phyloP scores from a whole-genome alignment of 179 eudicot species.

The Drosera spatulata region DNA sequence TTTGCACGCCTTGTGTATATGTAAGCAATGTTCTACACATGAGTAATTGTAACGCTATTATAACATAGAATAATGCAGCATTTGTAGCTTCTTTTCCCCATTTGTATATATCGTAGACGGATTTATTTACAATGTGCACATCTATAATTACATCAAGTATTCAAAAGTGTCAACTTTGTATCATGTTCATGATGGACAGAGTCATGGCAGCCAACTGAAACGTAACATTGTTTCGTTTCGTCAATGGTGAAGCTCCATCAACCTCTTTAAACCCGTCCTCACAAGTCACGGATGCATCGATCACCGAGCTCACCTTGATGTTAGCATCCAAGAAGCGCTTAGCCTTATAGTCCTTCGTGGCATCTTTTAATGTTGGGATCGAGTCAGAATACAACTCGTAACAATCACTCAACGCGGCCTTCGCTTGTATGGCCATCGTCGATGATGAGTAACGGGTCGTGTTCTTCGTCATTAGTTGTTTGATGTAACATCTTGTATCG shows the following conservation, averaged over 20 bases:
- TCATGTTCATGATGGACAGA: slow-evolving; percentile 17
- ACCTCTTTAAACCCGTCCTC: slow-evolving; percentile 21
- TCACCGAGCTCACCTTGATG: slow-evolving; percentile 17
- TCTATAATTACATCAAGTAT: no score
- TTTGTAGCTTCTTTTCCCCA: no score
- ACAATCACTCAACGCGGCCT: slow-evolving; percentile 13
- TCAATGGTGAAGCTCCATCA: slow-evolving; percentile 17
- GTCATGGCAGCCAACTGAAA: slow-evolving; percentile 23
- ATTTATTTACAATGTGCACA: no score
- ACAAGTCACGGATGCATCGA: slow-evolving; percentile 21
- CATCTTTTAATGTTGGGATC: slow-evolving; percentile 15
- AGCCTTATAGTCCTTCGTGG: slow-evolving; percentile 8
- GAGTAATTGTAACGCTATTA: no score
- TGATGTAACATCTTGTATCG: slow-evolving; percentile 13
- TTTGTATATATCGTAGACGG: no score
- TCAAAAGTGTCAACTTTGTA: background rate
- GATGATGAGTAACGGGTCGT: background rate
- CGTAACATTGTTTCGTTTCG: slow-evolving; percentile 5
- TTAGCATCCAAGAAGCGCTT: slow-evolving; percentile 12
- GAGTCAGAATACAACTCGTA: slow-evolving; percentile 22
- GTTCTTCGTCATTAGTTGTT: background rate
- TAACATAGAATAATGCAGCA: no score
- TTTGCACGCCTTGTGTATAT: no score
- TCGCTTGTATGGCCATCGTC: background rate
- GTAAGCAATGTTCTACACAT: no score